Conservation (phyloP, 1,284 basidiomycete species). For the Cutaneotrichosporon daszewskae region DNA sequence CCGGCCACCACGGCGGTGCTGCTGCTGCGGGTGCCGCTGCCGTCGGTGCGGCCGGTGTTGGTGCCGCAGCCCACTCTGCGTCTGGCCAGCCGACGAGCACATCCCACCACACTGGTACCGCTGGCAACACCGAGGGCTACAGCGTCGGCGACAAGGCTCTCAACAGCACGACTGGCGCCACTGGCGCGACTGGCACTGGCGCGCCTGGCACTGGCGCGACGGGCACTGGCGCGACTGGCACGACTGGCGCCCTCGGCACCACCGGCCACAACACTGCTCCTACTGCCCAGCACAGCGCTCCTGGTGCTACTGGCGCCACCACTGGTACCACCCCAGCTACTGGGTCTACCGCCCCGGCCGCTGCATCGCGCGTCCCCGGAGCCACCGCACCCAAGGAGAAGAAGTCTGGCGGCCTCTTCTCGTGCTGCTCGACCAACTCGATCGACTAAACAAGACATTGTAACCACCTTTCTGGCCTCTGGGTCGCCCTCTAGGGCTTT, state of each 20-base stretch:
- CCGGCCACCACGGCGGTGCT: background rate
- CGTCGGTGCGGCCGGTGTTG: background rate
- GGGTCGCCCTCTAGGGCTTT: no score
- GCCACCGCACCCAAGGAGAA: slow-evolving; percentile 14
- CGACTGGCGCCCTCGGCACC: slow-evolving; percentile 4
- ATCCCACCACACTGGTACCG: background rate
- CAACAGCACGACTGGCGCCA: background rate
- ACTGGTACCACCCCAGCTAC: slow-evolving; percentile 4
- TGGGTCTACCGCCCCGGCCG: slow-evolving; percentile 7
- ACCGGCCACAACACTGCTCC: slow-evolving; percentile 1
- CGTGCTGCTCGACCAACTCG: slow-evolving; percentile 32
- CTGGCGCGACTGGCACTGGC: background rate
- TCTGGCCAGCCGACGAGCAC: background rate
- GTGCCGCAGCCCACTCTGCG: background rate
- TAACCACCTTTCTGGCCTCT: no score
- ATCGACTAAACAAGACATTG: no score
- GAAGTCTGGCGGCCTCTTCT: slow-evolving; percentile 38
- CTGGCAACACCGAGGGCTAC: no score
- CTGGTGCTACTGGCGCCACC: background rate
- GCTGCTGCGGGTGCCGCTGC: slow-evolving; percentile 2
- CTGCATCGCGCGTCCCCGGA: no score
- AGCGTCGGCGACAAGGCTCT: no score
- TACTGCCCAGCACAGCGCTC: background rate
- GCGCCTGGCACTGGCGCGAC: slow-evolving; percentile 1
- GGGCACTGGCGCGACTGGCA: background rate